A percentile compares a stretch with the other conserved stretches of the same genome.
phyloP scores from a whole-genome alignment of 768 basidiomycete genomes.

The Termitomyces sp. region DNA sequence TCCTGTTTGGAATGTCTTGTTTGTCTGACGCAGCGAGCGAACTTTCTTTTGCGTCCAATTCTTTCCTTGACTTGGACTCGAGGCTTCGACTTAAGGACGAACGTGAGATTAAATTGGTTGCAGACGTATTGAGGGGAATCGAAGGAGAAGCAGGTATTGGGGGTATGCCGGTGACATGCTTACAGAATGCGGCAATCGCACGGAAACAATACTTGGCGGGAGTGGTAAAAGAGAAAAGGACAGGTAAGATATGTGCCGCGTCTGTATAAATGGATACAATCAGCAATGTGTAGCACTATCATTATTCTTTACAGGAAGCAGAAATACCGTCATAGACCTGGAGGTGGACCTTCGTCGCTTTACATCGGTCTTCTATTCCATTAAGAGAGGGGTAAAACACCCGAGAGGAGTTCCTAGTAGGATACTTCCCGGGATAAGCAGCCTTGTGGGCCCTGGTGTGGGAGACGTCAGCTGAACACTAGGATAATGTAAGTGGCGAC shows the following conservation, averaged over 20 bases:
- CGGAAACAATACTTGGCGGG: constrained; percentile 79
- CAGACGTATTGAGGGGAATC: neutral
- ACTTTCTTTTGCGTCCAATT: neutral
- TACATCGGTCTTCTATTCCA: constrained; percentile 45
- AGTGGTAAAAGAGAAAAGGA: constrained; percentile 70
- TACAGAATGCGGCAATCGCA: constrained; percentile 66
- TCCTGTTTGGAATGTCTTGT: neutral
- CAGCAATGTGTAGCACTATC: neutral
- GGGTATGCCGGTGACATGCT: constrained; percentile 52
- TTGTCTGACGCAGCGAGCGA: neutral
- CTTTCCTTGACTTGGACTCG: neutral
- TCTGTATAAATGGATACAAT: constrained; percentile 30
- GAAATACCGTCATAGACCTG: constrained; percentile 84
- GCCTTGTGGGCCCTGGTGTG: constrained; percentile 82
- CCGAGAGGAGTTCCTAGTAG: constrained; percentile 36
- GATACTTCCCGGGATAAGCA: constrained; percentile 70
- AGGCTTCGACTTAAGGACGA: constrained; percentile 5
- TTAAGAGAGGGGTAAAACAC: constrained; percentile 51
- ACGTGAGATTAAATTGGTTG: constrained; percentile 8
- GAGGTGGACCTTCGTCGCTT: constrained; percentile 81
- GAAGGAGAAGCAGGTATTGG: constrained; percentile 14
- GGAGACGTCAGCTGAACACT: neutral
- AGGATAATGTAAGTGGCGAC: constrained; percentile 19
- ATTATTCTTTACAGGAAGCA: constrained; percentile 18
- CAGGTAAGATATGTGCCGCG: constrained; percentile 65